These are phyloP conservation scores for Rutstroemia sp. DNA, from an alignment of 2,329 filamentous ascomycete genomes.

Conservation along the genomic window DNA sequence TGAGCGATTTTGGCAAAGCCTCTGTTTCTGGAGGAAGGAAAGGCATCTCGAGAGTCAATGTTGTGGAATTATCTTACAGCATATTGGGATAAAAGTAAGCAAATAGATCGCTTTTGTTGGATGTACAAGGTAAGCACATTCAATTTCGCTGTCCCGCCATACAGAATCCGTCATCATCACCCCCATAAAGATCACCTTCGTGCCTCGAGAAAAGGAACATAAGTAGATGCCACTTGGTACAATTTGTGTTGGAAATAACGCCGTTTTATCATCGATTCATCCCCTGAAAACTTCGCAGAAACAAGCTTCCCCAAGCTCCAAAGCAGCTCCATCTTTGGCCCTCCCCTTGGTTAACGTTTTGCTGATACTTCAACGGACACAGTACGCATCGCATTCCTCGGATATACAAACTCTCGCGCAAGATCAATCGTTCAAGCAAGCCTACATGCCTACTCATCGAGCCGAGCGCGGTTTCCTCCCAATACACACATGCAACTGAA, in stretches of 20 bases:
- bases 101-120: too few species aligned
- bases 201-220: too few species aligned
- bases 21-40: too few species aligned
- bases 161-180: too few species aligned
- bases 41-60: too few species aligned
- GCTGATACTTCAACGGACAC: background rate
- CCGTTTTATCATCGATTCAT: background rate
- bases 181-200: too few species aligned
- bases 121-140: too few species aligned
- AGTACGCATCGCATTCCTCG: background rate
- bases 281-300: background rate
- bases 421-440: background rate
- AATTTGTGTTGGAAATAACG: background rate
- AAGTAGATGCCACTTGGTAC: background rate
- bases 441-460: slow-evolving; percentile 2
- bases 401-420: background rate
- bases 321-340: too few species aligned
- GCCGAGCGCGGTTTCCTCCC: slow-evolving; percentile 44
- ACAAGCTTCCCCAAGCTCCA: background rate
- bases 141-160: too few species aligned
- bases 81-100: too few species aligned
- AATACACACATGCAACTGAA: slow-evolving; percentile 57
- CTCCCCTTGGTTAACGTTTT: background rate
- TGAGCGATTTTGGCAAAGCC: too few species aligned
- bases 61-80: too few species aligned